Evolutionary conservation across 495 filamentous ascomycete species (phyloP), one percentile per base, ranked within the genome.

Genomic region (Emericellopsis terricola): DNA sequence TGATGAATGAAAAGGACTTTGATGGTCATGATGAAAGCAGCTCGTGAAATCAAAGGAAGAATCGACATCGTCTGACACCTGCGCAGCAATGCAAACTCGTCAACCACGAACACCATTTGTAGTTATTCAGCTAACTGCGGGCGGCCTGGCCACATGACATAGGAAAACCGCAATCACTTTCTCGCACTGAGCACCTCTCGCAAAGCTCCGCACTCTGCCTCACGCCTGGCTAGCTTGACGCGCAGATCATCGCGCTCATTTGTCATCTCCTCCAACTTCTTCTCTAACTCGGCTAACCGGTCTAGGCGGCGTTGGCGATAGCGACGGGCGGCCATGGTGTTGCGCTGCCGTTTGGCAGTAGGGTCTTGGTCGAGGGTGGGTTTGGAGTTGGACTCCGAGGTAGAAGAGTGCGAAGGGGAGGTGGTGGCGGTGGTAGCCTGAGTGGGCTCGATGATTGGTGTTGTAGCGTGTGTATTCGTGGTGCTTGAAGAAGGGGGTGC

Each of bases 241-340:
- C 70, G 69, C 45, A 83, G 43, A 23, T 74, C 77, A 44, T 79
- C 75, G 10, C 76, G 59, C 49, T 73, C 74, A 33, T 59, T 47
- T 41, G 66, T 65, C 16, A 77, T 50, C 29, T 62, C 59, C 34
- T 69, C 66, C 35, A 81, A 57, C 41, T 68, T 66, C 3, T 52
- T 54, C 48, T 81, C 72, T 15, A 86, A 57, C 38, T 64, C 63
- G 39, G 64, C 59, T 48, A 83, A 62, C 41, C 68, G 67, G 41
- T 77, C 73, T 18, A 81, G 63, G 29, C 76, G 69, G 38, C 69
- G 73, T 55, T 81, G 68, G 16, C 79, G 69, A 51, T 78, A 85
- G 37, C 75, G 68, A 36, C 76, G 69, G 34, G 77, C 73, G 3
- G 74, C 71, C 29, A 80, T 53, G 33, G 77, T 78, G 49, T 84